Conservation (phyloP, 1,139 yeast species). For the Suhomyces maxii region DNA sequence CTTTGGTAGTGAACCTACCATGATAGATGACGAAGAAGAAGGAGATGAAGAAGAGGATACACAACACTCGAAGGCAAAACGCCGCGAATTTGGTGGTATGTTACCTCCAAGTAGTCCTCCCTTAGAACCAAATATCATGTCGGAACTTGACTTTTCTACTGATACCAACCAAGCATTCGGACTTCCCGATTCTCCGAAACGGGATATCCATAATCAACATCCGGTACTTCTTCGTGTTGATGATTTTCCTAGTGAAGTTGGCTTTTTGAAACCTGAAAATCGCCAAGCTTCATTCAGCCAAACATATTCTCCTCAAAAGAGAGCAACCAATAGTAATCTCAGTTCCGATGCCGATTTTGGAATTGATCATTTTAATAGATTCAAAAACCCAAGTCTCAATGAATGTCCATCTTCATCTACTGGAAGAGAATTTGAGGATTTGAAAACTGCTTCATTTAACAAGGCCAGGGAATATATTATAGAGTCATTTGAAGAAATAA, state of each 20-base stretch:
- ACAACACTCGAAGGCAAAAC: not conserved
- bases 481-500: conserved; percentile 41
- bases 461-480: conserved; percentile 37
- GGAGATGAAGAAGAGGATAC: conserved; percentile 13
- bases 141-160: conserved; percentile 30
- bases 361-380: conserved; percentile 46
- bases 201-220: not conserved
- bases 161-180: conserved; percentile 18
- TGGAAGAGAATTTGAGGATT: conserved; percentile 13
- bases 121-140: conserved; percentile 21
- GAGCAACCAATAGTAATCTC: conserved; percentile 9
- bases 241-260: conserved; percentile 12
- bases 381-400: conserved; percentile 28
- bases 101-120: conserved; percentile 40
- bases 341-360: conserved; percentile 52
- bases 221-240: not conserved
- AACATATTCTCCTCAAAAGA: conserved; percentile 12
- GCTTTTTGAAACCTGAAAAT: conserved; percentile 9
- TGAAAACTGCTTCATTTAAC: conserved; percentile 8
- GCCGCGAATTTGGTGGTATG: not conserved
- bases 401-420: conserved; percentile 28
- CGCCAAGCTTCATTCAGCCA: conserved; percentile 2
- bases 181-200: conserved; percentile 30
- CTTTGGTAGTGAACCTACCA: conserved; percentile 16
- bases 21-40: conserved; percentile 21